Evolutionary conservation across 371 early-diverging fungal species (phyloP).

Genomic region (Sporodiniella umbellata): DNA sequence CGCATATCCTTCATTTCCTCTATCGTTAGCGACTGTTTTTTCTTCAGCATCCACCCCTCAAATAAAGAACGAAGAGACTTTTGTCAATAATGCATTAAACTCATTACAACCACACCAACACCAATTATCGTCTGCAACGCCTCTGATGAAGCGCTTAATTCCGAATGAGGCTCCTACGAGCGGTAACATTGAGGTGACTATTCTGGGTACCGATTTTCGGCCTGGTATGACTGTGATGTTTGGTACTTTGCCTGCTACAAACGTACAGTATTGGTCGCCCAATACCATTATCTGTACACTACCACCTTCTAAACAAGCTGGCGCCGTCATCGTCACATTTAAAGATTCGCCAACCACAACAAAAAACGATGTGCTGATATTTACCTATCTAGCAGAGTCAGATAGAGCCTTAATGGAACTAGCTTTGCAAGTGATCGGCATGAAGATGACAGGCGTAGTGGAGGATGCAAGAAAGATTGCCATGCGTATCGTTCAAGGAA

Average conservation of each 20-base stretch:
- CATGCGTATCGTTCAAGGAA: constrained; percentile 69
- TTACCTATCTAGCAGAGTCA: constrained; percentile 66
- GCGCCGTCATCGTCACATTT: constrained; percentile 77
- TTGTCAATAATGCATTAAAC: not conserved
- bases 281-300: constrained; percentile 80
- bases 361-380: constrained; percentile 52
- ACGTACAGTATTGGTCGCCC: constrained; percentile 69
- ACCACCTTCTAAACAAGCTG: constrained; percentile 74
- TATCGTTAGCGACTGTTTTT: not conserved
- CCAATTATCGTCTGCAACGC: constrained; percentile 8
- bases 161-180: constrained; percentile 78
- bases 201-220: constrained; percentile 77
- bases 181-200: constrained; percentile 84
- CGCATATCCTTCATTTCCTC: not conserved
- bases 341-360: constrained; percentile 54
- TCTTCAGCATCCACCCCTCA: not conserved
- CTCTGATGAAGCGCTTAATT: constrained; percentile 55
- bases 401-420: constrained; percentile 87
- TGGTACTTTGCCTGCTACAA: constrained; percentile 54
- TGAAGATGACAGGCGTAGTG: constrained; percentile 77
- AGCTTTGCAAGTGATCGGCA: constrained; percentile 82
- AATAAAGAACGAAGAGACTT: not conserved
- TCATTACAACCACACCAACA: not conserved
- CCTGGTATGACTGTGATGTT: constrained; percentile 62
- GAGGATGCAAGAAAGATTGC: constrained; percentile 76